Conservation (phyloP, 2,329 filamentous ascomycete species). For the Fusarium scirpi region DNA sequence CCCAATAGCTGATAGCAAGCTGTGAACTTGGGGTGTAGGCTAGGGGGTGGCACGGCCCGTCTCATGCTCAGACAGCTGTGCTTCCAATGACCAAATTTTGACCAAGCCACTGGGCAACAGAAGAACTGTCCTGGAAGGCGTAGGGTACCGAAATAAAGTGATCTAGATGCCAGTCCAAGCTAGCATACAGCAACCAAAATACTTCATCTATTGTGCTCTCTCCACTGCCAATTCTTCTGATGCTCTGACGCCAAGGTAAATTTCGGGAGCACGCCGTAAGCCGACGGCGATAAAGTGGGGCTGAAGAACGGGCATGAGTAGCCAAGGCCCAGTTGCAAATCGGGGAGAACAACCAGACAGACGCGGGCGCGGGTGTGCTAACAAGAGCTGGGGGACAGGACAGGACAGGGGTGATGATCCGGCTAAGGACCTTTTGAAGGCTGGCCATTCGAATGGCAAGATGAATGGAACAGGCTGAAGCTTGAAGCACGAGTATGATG, state of each 20-base stretch:
- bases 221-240: neutral
- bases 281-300: conserved; percentile 44
- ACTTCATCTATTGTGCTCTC: neutral
- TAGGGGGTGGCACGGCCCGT: conserved; percentile 42
- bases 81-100: conserved; percentile 5
- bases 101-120: neutral
- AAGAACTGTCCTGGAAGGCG: neutral
- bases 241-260: conserved; percentile 16
- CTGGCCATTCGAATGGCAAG: conserved; percentile 38
- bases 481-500: conserved; percentile 26
- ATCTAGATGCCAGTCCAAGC: neutral
- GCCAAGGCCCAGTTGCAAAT: conserved; percentile 22
- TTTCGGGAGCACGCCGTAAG: conserved; percentile 43
- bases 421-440: conserved; percentile 31
- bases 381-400: conserved; percentile 35
- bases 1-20: conserved; percentile 4
- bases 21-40: conserved; percentile 16
- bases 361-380: conserved; percentile 35
- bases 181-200: neutral
- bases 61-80: conserved; percentile 38
- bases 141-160: neutral
- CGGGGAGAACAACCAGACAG: conserved; percentile 29
- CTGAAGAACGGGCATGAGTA: conserved; percentile 25
- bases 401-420: conserved; percentile 24
- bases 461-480: conserved; percentile 32